Base-by-base conservation (phyloP, 2,329 filamentous ascomycete species). In the Didymella sp. region DNA sequence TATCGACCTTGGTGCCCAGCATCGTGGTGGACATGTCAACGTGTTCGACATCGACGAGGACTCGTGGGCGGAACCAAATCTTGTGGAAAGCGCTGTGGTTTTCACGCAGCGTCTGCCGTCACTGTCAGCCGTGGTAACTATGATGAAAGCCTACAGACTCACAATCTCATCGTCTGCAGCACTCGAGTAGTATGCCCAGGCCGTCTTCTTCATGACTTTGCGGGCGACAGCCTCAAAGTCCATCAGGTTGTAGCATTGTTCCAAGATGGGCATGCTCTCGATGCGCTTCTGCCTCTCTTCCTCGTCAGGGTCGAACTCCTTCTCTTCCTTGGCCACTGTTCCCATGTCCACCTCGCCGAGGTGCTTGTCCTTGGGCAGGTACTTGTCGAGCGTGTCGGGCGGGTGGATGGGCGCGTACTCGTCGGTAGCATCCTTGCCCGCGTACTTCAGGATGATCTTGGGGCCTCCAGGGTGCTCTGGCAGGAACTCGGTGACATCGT, bases 101-200 rank as follows among this genome's bases (percentile, higher is more conserved):
- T 79, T 98, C 94, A 63, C 94, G 87, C 82, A 98, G 83, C 0
- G 95, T 97, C 90, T 96, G 22, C 25, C 4, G 6, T 2, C 63
- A 48, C 73, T n/a, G 69, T 59, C 42, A 64, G 64, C 9, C n/a
- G 12, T 15, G n/a, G 5, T 41, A 38, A 30, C n/a, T 6, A 19
- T 4, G 22, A 1, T 15, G 27, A 1, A 31, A 9, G 13, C 13
- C 12, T n/a, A 12, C 22, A 22, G 48, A 75, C 85, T 71, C 74
- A 91, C 89, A 78, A 94, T 92, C 77, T 94, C 91, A 71, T 96
- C 91, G 72, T 95, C 91, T 0, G 94, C 92, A 54, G 91, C 94
- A 72, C 90, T 95, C 0, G 92, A 96, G 77, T 99, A 99, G 80
- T 99, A 99, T 24, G 90, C 95, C 95, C 95, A 99, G 0, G 94